Conservation (phyloP, 2,329 filamentous ascomycete species). For the Purpureocillium lavendulum region DNA sequence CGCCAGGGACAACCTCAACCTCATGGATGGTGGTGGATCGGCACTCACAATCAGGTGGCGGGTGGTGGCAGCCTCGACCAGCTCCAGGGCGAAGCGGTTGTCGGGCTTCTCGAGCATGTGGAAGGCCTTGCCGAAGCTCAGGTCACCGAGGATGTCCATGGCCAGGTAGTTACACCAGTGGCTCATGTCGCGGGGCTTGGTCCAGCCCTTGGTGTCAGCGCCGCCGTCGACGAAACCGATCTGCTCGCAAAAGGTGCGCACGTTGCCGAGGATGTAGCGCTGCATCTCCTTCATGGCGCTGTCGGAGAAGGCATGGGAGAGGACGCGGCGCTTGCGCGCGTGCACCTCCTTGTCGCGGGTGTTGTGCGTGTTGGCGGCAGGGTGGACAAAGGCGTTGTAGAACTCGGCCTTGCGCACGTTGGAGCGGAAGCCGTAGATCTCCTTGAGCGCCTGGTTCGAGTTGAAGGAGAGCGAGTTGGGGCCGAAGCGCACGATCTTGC, state of each 20-base stretch:
- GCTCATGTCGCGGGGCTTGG: constrained; percentile 50
- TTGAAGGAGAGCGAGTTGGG: constrained; percentile 75
- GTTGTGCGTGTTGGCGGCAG: constrained; percentile 66
- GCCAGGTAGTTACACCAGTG: constrained; percentile 55
- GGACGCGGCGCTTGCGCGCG: constrained; percentile 61
- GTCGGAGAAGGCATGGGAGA: constrained; percentile 66
- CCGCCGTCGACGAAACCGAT: constrained; percentile 35
- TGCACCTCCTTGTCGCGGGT: constrained; percentile 60
- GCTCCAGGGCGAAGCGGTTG: constrained; percentile 57
- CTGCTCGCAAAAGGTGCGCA: constrained; percentile 57
- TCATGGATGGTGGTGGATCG: not conserved
- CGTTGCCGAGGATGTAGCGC: constrained; percentile 55
- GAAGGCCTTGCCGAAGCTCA: constrained; percentile 55
- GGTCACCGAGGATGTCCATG: constrained; percentile 54
- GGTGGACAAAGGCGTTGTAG: constrained; percentile 65
- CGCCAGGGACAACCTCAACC: no score
- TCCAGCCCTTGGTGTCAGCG: constrained; percentile 47
- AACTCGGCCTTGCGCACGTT: constrained; percentile 63
- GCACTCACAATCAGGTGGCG: constrained; percentile 58
- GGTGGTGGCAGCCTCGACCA: constrained; percentile 61
- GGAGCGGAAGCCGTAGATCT: constrained; percentile 56
- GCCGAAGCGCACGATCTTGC: constrained; percentile 66
- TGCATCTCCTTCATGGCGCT: constrained; percentile 60
- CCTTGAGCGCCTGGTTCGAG: constrained; percentile 56
- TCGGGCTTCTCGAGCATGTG: constrained; percentile 51